Evolutionary conservation across 495 filamentous ascomycete genomes (phyloP).

Genomic region (Xylaria castorea): DNA sequence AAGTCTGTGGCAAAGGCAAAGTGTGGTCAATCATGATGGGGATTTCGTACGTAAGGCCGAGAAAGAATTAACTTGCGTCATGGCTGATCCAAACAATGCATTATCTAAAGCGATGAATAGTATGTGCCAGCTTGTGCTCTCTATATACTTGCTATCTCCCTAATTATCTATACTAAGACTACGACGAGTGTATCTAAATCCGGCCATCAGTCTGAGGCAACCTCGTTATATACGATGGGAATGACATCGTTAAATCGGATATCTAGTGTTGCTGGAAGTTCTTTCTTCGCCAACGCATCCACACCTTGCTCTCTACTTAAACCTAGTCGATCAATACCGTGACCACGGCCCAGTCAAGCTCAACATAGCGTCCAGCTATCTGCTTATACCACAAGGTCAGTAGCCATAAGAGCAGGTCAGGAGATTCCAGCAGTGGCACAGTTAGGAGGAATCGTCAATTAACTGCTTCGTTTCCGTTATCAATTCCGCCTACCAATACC

Average conservation of each 20-base stretch:
- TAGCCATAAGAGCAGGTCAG: neutral
- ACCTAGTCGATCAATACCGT: neutral
- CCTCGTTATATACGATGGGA: neutral
- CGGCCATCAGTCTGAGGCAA: neutral
- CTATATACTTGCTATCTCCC: neutral
- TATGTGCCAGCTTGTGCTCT: neutral
- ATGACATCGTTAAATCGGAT: neutral
- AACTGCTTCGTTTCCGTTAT: neutral
- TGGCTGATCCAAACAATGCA: neutral
- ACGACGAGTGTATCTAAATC: neutral
- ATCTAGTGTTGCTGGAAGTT: neutral
- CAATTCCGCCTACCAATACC: neutral
- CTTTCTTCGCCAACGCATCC: neutral
- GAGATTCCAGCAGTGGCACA: neutral
- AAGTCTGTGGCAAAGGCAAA: neutral
- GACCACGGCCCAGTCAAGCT: neutral
- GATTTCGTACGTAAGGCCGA: neutral
- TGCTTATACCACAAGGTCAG: neutral
- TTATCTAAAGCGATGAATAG: neutral
- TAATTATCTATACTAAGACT: neutral
- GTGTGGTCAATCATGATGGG: neutral
- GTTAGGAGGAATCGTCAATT: neutral
- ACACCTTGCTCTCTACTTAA: neutral
- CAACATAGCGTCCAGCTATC: neutral
- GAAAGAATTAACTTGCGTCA: neutral